These are phyloP conservation scores for Iberis pinnata DNA, from an alignment of 345 rosid species.

Conservation along the genomic window DNA sequence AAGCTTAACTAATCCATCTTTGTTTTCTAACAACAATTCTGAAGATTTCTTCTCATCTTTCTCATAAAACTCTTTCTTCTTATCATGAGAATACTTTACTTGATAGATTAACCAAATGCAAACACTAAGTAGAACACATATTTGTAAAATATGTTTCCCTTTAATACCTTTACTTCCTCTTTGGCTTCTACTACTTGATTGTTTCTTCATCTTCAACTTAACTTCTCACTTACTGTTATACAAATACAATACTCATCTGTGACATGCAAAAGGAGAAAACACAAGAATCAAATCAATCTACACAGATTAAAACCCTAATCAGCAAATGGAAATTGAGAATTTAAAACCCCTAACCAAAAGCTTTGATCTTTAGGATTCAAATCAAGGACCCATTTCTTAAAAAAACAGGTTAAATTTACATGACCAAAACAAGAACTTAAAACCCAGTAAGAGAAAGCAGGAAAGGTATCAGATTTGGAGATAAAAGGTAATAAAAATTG, in stretches of 20 bases:
- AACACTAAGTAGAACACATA: slow-evolving; percentile 64
- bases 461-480: slow-evolving; percentile 24
- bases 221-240: too few relatives aligned
- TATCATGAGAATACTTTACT: slow-evolving; percentile 86
- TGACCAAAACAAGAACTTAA: slow-evolving; percentile 1
- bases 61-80: slow-evolving; percentile 65
- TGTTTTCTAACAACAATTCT: slow-evolving; percentile 18
- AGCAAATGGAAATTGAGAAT: slow-evolving; percentile 1
- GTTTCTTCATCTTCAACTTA: slow-evolving; percentile 54
- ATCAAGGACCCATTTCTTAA: slow-evolving; percentile 14
- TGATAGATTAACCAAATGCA: slow-evolving; percentile 86
- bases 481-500: background rate
- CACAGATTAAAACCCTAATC: slow-evolving; percentile 4
- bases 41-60: slow-evolving; percentile 36
- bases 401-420: background rate
- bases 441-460: slow-evolving; percentile 1
- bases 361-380: slow-evolving; percentile 5
- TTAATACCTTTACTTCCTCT: slow-evolving; percentile 63
- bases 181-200: slow-evolving; percentile 51
- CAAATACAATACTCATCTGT: slow-evolving; percentile 5
- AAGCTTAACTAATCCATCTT: slow-evolving; percentile 35
- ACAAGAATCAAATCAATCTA: background rate
- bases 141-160: slow-evolving; percentile 68
- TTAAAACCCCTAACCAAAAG: slow-evolving; percentile 8
- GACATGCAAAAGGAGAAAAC: slow-evolving; percentile 29